Conservation (phyloP, 371 early-diverging fungal genomes). For the Funneliformis caledonium region DNA sequence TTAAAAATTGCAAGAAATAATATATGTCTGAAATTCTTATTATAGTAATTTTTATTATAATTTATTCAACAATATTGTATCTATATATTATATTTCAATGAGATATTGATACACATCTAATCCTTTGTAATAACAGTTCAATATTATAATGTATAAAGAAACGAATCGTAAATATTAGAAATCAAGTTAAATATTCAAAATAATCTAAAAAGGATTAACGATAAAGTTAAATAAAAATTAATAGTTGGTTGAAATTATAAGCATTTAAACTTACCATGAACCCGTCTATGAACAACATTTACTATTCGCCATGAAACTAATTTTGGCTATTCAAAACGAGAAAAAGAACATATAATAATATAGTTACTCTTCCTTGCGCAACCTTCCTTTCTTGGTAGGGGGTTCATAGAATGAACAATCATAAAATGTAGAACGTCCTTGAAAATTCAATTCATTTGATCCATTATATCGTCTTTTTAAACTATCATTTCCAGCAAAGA, state of each 20-base stretch:
- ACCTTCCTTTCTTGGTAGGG: slow-evolving; percentile 18
- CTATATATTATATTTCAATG: neutral
- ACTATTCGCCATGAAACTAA: neutral
- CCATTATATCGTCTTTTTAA: slow-evolving; percentile 25
- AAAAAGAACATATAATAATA: neutral
- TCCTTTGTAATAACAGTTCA: neutral
- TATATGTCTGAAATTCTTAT: too few relatives aligned
- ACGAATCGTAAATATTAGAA: neutral
- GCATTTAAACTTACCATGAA: neutral
- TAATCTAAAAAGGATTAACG: neutral
- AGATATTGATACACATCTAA: neutral
- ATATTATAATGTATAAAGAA: neutral
- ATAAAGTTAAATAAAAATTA: neutral
- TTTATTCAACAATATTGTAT: neutral
- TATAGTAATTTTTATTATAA: neutral
- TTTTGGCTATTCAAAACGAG: neutral
- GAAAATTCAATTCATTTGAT: slow-evolving; percentile 17
- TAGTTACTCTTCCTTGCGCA: slow-evolving; percentile 16
- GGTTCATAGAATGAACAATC: slow-evolving; percentile 16
- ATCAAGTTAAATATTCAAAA: neutral
- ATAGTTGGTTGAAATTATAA: neutral
- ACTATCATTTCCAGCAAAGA: slow-evolving; percentile 14
- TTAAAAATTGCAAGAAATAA: too few relatives aligned
- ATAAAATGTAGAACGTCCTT: slow-evolving; percentile 4
- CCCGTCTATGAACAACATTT: neutral